Base-by-base conservation (phyloP, 495 filamentous ascomycete species). In the Pseudomonodictys pantanalensis region DNA sequence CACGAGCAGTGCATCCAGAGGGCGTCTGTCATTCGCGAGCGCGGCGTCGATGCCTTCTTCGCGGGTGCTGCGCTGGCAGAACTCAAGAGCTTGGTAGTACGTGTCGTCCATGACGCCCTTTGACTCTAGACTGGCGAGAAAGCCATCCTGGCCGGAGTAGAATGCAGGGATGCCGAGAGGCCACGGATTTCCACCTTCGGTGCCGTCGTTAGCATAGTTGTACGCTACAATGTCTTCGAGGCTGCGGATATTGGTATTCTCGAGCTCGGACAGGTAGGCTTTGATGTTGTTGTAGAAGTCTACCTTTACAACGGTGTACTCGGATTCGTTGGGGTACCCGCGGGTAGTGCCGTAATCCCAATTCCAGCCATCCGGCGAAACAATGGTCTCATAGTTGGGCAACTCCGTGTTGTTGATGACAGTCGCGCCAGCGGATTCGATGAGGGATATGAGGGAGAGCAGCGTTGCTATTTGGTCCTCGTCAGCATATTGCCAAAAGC, bases 211-310 rank as follows among this genome's bases (percentile, higher is more conserved):
- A 56, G 80, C 79, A 59, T 75, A 76, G 69, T 91, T 90, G 73
- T 84, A 89, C 22, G 52, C 38, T 0, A 89, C 78, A 22, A 91
- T 77, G 62, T 90, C 87, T 60, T 83, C 84, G 5, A 90, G 75
- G 3, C 78, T 78, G 24, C 77, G 77, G 59, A 90, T 81, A 24
- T 77, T 69, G 30, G 83, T 89, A 69, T 86, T 86, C 17, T 76
- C 67, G 3, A 90, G 76, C 60, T 86, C 83, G 29, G 82, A 71
- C 9, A 90, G 78, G 62, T 91, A 90, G 18, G 72, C 69, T 39
- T 73, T 72, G 62, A 91, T 82, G 73, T 88, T 82, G 73, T 89
- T 88, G 75, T 89, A 89, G 68, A 89, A 89, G 61, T 91, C 87
- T 7, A 85, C 82, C 67, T 88, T 89, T 56, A 89, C 77, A 51